Base-by-base conservation (phyloP, 257 asterid species). In the Oldenlandia corymbosa region DNA sequence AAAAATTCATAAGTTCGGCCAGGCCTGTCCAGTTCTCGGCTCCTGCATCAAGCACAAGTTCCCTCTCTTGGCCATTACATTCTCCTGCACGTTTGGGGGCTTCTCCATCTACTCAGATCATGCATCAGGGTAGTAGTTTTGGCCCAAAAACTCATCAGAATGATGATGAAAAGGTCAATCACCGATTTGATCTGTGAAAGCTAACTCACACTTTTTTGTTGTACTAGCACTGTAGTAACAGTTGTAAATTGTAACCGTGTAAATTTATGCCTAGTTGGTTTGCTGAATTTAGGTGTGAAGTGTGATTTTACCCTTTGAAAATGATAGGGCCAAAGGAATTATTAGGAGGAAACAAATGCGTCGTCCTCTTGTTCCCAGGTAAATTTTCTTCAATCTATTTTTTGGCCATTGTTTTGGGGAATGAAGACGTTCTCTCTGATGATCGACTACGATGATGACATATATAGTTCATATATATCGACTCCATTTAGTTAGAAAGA, bases 21-120 rank as follows among this genome's bases (percentile, higher is more conserved):
- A 68, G 73, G 58, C 67, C 79, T 0, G 70, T 69, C 58, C 82
- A 76, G 65, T 74, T 80, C 55, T 76, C 84, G 4, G 20, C 83
- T 6, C 76, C 81, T 28, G 64, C 85, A 64, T 64, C 75, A 48
- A 75, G 75, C 55, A 68, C 84, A 4, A 85, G 84, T 42, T 70
- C 81, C 11, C 76, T 75, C 60, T 77, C 86, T 10, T 80, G 94
- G 88, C 82, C 89, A 9, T 78, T 79, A 50, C 78, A 77, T 54
- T 76, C 86, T 17, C 77, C 84, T 0, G 56, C 70, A 5, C 32
- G 83, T 1, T 53, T 63, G 10, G 65, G 53, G 34, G 4, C 53
- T 32, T 64, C 47, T 9, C 14, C 65, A 54, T 53, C 64, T 41
- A 30, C 49, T 42, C 64, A 56, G 47, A 28, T 53, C 37, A 13